Conservation (phyloP, 257 asterid species). For the Datura wrightii region DNA sequence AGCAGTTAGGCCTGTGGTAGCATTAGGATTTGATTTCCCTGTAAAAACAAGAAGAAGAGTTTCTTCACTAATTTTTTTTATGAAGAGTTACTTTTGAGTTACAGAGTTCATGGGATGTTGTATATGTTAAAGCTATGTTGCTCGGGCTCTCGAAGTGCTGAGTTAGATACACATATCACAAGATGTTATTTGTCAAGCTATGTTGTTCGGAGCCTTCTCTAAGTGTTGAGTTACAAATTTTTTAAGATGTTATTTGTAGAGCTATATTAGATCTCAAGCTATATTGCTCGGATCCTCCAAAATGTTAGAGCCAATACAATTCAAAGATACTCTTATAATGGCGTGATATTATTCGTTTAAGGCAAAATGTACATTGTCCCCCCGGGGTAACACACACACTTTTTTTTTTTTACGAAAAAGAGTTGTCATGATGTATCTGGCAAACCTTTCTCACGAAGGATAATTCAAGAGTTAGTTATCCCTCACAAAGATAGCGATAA, state of each 20-base stretch:
- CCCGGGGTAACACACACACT: no score
- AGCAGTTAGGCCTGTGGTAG: slow-evolving; percentile 1
- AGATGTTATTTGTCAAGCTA: not conserved
- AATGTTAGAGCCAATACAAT: no score
- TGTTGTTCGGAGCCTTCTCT: no score
- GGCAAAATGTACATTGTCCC: no score
- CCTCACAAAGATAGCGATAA: no score
- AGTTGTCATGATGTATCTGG: no score
- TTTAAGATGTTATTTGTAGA: not conserved
- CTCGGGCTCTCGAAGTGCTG: not conserved
- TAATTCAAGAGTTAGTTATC: no score
- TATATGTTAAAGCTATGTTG: not conserved
- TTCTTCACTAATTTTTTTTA: not conserved
- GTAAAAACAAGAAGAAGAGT: not conserved
- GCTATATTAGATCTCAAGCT: not conserved
- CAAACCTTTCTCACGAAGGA: no score
- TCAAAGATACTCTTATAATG: no score
- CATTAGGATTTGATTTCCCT: not conserved
- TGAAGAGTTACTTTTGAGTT: not conserved
- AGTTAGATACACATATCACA: not conserved
- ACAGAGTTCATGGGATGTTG: not conserved
- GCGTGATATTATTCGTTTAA: no score
- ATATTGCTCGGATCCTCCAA: no score
- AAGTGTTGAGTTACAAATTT: not conserved
- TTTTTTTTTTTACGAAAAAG: no score